Base-by-base conservation (phyloP, 352 stramenopile genomes). In the Phytophthora pini region DNA sequence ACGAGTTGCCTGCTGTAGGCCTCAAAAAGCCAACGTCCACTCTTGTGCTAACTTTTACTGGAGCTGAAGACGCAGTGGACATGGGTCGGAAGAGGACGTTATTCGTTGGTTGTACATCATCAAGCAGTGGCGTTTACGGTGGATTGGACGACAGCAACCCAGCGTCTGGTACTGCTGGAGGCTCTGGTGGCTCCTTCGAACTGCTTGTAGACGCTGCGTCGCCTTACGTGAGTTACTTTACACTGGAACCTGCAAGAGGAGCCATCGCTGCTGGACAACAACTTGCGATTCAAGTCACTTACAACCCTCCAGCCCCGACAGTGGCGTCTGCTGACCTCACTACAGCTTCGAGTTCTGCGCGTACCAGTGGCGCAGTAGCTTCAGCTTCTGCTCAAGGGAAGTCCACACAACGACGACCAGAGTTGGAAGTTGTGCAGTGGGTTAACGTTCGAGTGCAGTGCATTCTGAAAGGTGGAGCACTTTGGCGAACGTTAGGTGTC, bases 201-300 rank as follows among this genome's bases (percentile, higher is more conserved):
- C 61, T 96, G 5, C 53, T 55, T 13, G 44, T 94, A 4, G 80
- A 94, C 9, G 68, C 74, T 10, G 72, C 76, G n/a, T 72, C 76
- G 2, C 70, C 77, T 24, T 73, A 90, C 36, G 64, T 66, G 5
- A 89, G 89, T 58, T 51, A 89, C 31, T 96, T 96, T 50, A 68
- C 69, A 6, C 11, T 93, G 11, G 80, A 92, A 39, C 88, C 87
- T 5, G 65, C 84, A 34, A 93, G 93, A 39, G 88, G 90, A 0
- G 56, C 68, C 0, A 44, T 95, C 17, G 63, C 50, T 22, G 56
- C 76, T n/a, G 83, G 77, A 0, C 80, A 92, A 52, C 80, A 93
- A 47, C 24, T 85, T 8, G 66, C 65, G 0, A 62, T 96, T 15
- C 65, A 82, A 12, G 67, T 95, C 5, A 84, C 65, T 4, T 96